Evolutionary conservation across 352 stramenopile species (phyloP), one percentile per base, ranked within the genome.

Genomic region (Elongisporangium senticosum): DNA sequence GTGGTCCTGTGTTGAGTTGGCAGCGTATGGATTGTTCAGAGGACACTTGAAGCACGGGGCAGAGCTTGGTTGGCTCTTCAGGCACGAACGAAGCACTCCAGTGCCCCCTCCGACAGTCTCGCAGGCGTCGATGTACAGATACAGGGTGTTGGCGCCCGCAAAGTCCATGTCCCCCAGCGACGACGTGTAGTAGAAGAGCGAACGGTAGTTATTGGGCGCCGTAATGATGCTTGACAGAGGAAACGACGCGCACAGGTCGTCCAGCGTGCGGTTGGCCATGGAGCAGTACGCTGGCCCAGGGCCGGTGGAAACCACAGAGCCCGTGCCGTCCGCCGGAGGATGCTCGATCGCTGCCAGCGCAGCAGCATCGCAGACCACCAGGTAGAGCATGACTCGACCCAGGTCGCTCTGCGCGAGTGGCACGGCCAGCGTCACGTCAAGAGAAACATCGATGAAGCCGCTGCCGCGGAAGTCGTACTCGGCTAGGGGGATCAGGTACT

Each of bases 51-150:
- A 86, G 40, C 75, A 89, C 17, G 52, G 7, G 19, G n/a, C 26
- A n/a, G 52, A 72, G 0, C 58, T 53, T 7, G 58, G 55, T 8
- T 43, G 60, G 33, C 52, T 56, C 37, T 63, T 39, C 1, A 87
- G 61, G 43, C 79, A 87, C 8, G 76, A 87, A 2, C 74, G 74
- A 47, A 89, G 59, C 14, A 86, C 77, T 2, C 72, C 73, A 0
- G 72, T 24, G 1, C 61, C 48, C 0, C 74, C 79, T 4, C 70
- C 79, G 20, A 83, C 55, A 5, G 75, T 78, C 60, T 88, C 78
- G 48, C 79, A 89, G 0, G 76, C 68, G 53, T 89, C 71, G 19
- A 87, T 72, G 54, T 74, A 76, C 48, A 86, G 77, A 11, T 72
- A 56, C 8, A 80, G 63, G n/a, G 33, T 67, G 50, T 37, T 68